Evolutionary conservation across 139 green algal genomes (phyloP).

Genomic region (Tetraselmis striata): DNA sequence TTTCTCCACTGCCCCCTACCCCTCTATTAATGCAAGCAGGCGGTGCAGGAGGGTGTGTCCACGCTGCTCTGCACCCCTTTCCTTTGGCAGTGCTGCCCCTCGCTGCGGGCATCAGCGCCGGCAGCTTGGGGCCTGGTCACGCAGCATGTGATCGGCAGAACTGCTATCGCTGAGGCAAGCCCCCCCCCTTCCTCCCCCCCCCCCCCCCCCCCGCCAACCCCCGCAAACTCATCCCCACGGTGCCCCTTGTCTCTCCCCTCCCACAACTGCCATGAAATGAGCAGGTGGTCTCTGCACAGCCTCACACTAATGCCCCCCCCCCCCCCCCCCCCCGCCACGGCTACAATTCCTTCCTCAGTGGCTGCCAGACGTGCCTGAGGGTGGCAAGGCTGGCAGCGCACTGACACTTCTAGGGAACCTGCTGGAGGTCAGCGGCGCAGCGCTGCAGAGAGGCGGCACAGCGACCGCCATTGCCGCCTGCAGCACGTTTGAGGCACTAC

Average conservation of each 20-base stretch:
- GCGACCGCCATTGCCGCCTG: background rate
- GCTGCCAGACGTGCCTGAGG: background rate
- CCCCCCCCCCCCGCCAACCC: too few species aligned
- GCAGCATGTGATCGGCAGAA: background rate
- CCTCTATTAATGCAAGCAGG: too few species aligned
- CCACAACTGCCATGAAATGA: too few species aligned
- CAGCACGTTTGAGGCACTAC: background rate
- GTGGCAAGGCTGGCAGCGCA: background rate
- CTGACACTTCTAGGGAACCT: background rate
- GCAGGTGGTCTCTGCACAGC: too few species aligned
- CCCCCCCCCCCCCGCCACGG: too few species aligned
- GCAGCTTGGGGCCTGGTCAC: background rate
- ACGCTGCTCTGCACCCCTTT: background rate
- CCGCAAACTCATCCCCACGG: too few species aligned
- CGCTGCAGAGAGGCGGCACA: background rate
- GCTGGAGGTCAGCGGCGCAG: background rate
- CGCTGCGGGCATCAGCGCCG: background rate
- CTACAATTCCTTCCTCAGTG: too few species aligned
- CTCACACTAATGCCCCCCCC: too few species aligned
- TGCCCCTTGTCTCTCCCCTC: too few species aligned
- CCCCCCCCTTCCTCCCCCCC: too few species aligned
- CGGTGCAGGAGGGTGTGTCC: background rate
- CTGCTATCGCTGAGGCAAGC: too few species aligned
- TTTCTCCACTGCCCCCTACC: too few species aligned
- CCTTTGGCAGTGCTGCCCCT: background rate